These are phyloP conservation scores for Aspergillus coremiiformis DNA, from an alignment of 495 filamentous ascomycete species.

Conservation along the genomic window DNA sequence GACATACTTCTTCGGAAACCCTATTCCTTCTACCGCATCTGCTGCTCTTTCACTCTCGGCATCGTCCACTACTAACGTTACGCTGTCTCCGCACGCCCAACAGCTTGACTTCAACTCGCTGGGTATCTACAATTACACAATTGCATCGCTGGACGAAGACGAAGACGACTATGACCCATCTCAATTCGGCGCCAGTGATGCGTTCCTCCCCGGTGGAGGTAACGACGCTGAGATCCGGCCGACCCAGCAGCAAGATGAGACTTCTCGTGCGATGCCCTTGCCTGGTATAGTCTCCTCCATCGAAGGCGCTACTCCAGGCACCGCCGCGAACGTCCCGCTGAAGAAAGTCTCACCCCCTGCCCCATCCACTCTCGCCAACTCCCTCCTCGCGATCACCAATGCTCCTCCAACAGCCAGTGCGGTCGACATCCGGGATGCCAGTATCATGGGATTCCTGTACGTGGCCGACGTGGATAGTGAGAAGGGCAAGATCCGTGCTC, in stretches of 20 bases:
- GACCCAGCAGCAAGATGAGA: constrained; percentile 18
- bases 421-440: constrained; percentile 71
- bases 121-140: constrained; percentile 57
- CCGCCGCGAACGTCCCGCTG: constrained; percentile 14
- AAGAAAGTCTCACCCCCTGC: constrained; percentile 34
- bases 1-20: constrained; percentile 89
- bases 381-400: constrained; percentile 73
- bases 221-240: constrained; percentile 24
- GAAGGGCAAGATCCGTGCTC: constrained; percentile 68
- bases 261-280: constrained; percentile 8
- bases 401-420: constrained; percentile 57
- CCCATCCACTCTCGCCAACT: constrained; percentile 40
- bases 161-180: constrained; percentile 41
- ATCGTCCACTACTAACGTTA: constrained; percentile 45
- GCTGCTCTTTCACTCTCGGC: constrained; percentile 27
- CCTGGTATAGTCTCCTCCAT: background rate
- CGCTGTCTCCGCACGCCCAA: constrained; percentile 78
- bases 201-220: constrained; percentile 42
- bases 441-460: constrained; percentile 87
- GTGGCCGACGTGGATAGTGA: constrained; percentile 84
- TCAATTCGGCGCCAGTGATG: constrained; percentile 31
- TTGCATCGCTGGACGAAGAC: constrained; percentile 38
- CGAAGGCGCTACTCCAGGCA: constrained; percentile 3
- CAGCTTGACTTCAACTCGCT: constrained; percentile 67
- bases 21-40: constrained; percentile 30